phyloP scores from a whole-genome alignment of 257 asterid species.

The Forsythia suspensa region DNA sequence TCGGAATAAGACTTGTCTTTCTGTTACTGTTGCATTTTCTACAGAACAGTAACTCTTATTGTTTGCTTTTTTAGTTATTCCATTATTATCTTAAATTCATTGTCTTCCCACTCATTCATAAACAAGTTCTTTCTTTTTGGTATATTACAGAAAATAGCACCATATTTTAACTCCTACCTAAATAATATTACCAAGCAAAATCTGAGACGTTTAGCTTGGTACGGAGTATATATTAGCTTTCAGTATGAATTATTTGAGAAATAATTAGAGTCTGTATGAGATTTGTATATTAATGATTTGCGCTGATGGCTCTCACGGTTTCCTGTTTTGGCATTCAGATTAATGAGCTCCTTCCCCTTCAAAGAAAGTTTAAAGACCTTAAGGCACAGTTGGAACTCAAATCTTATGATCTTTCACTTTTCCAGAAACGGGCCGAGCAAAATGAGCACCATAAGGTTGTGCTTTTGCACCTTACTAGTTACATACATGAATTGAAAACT shows the following conservation, averaged over 20 bases:
- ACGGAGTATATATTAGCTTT: neutral
- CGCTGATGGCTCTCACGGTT: constrained; percentile 11
- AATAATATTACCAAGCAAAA: neutral
- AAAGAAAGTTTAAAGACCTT: constrained; percentile 77
- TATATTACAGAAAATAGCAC: neutral
- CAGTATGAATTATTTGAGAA: neutral
- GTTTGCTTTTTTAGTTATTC: neutral
- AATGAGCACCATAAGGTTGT: constrained; percentile 97
- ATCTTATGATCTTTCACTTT: constrained; percentile 82
- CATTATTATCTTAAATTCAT: neutral
- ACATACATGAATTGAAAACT: constrained; percentile 8
- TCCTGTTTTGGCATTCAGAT: constrained; percentile 55
- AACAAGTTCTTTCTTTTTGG: neutral
- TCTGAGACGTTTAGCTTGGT: neutral
- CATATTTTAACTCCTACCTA: neutral
- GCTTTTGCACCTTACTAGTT: constrained; percentile 11
- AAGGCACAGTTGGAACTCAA: constrained; percentile 85
- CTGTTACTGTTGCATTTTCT: neutral
- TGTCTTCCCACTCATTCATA: neutral
- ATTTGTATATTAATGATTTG: constrained; percentile 6
- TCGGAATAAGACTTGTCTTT: neutral
- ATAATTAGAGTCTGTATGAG: neutral
- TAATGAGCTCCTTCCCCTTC: constrained; percentile 80
- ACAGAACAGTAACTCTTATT: neutral
- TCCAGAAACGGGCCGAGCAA: constrained; percentile 85